phyloP scores from a whole-genome alignment of 768 basidiomycete genomes.

The Antrodiella citrinella region DNA sequence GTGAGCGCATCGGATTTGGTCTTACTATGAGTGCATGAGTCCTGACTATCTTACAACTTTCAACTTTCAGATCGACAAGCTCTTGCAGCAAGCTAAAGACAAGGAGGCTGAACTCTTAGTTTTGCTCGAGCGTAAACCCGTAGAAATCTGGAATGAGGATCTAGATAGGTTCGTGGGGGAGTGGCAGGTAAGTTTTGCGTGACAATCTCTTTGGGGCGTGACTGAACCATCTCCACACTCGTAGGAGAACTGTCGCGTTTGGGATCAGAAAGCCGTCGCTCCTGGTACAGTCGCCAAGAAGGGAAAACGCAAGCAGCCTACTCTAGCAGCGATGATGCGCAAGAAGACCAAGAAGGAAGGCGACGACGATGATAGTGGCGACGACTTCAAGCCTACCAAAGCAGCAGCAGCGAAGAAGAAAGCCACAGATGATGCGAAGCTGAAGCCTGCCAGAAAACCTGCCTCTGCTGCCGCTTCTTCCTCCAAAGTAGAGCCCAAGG shows the following conservation, averaged over 20 bases:
- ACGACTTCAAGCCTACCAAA: slow-evolving; percentile 49
- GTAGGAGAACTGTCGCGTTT: slow-evolving; percentile 35
- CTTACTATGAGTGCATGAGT: background rate
- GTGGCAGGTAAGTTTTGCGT: slow-evolving; percentile 73
- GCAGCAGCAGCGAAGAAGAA: slow-evolving; percentile 29
- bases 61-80: slow-evolving; percentile 63
- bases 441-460: slow-evolving; percentile 25
- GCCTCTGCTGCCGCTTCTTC: slow-evolving; percentile 18
- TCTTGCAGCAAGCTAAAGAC: slow-evolving; percentile 68
- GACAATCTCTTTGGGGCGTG: background rate
- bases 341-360: slow-evolving; percentile 32
- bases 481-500: slow-evolving; percentile 38
- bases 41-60: background rate
- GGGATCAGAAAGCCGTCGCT: slow-evolving; percentile 32
- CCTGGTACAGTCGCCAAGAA: slow-evolving; percentile 44
- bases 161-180: slow-evolving; percentile 74
- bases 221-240: background rate
- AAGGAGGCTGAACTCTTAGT: slow-evolving; percentile 77
- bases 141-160: slow-evolving; percentile 85
- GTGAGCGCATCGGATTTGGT: no score
- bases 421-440: slow-evolving; percentile 13
- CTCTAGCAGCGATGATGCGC: slow-evolving; percentile 39
- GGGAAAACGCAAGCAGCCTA: slow-evolving; percentile 45
- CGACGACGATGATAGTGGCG: slow-evolving; percentile 33
- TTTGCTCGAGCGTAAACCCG: slow-evolving; percentile 71